Evolutionary conservation across 106 monocot species (phyloP), one percentile per base, ranked within the genome.

Genomic region (Vanilla planifolia): DNA sequence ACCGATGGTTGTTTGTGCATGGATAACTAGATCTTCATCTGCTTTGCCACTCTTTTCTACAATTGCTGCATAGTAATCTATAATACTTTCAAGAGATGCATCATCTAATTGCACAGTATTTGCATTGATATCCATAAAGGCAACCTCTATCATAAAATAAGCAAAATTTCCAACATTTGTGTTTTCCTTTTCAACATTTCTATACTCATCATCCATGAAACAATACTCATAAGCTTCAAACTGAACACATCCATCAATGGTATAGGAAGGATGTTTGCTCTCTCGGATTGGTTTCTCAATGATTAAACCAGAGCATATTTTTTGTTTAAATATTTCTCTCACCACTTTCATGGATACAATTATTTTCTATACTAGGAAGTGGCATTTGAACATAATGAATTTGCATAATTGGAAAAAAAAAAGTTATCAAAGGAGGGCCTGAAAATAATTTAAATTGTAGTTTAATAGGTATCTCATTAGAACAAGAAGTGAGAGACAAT

Each of bases 361-460:
- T 79, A 60, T 83, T 80, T 67, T 76, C 88, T 33, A 68, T 66
- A 30, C 71, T 72, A 41, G 70, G 59, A 68, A 69, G 65, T 41
- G 59, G 65, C 22, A 73, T 82, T 42, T 89, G 83, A 77, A 85
- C 79, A 72, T 86, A n/a, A n/a, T n/a, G n/a, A 69, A 96, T 96
- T 67, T 96, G 95, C 76, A 96, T 96, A 28, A 90, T 83, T 19
- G 95, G 90, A 70, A 95, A 58, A 53, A 86, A 90, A 61, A 90
- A 82, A 48, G 89, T 86, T 71, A 96, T 86, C 39, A 96, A 67
- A 57, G 90, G 77, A 68, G 95, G 95, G 36, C 86, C 80, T 50
- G 95, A 90, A 73, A 96, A 96, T 25, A 90, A 72, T 32, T 90
- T 90, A 81, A 96, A 96, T 63, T 90, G 95, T 66, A 96, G 79